These are phyloP conservation scores for Grosmannia clavigera DNA, from an alignment of 2,329 filamentous ascomycete genomes.

Conservation along the genomic window DNA sequence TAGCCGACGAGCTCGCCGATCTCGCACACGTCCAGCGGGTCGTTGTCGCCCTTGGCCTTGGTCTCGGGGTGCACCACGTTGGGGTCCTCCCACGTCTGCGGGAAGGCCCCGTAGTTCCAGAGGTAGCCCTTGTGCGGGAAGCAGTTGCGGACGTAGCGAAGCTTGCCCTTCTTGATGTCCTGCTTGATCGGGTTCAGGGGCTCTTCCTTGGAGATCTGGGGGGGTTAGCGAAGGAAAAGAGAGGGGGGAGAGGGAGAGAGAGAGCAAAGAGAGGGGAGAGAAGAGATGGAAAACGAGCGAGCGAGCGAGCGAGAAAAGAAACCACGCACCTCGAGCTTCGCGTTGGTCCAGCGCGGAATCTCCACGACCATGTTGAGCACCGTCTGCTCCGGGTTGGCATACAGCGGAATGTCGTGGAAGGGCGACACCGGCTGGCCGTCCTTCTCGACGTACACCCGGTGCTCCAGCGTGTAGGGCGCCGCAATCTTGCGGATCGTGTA, in stretches of 20 bases:
- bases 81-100: conserved; percentile 98
- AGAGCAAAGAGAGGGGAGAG: not conserved
- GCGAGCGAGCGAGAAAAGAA: too few species aligned
- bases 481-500: conserved; percentile 81
- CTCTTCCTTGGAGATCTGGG: conserved; percentile 96
- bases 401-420: conserved; percentile 98
- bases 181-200: conserved; percentile 98
- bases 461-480: conserved; percentile 84
- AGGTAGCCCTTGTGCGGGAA: conserved; percentile 99
- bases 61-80: conserved; percentile 94
- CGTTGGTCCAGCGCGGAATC: conserved; percentile 99
- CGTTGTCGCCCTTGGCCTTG: conserved; percentile 99
- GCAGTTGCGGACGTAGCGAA: conserved; percentile 98
- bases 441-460: conserved; percentile 96
- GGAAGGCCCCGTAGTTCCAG: conserved; percentile 99
- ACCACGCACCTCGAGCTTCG: conserved; percentile 83
- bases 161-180: conserved; percentile 99
- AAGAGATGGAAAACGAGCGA: not conserved
- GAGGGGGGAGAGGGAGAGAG: not conserved
- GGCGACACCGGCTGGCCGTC: conserved; percentile 88
- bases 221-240: not conserved
- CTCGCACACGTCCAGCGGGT: conserved; percentile 98
- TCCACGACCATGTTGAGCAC: conserved; percentile 99
- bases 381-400: conserved; percentile 90
- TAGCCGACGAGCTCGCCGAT: conserved; percentile 97